phyloP scores from a whole-genome alignment of 2,329 filamentous ascomycete species.

The Arachnopeziza araneosa region DNA sequence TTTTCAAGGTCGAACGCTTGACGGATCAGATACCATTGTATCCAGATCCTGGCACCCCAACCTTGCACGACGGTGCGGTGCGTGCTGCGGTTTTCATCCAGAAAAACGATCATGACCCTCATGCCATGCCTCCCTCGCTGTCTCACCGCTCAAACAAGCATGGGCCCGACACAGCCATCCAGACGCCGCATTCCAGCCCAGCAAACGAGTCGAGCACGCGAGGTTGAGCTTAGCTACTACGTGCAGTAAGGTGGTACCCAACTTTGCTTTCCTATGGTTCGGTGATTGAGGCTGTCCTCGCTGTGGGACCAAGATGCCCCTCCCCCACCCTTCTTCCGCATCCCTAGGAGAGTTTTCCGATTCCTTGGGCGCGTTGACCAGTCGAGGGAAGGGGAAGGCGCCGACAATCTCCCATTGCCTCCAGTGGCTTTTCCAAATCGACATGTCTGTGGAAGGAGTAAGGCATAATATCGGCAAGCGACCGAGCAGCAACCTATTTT shows the following conservation, averaged over 20 bases:
- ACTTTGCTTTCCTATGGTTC: neutral
- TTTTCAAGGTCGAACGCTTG: conserved; percentile 20
- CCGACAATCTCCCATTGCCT: neutral
- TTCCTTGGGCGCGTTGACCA: neutral
- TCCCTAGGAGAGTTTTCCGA: neutral
- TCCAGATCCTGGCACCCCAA: neutral
- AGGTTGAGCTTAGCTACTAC: neutral
- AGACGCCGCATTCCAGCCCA: conserved; percentile 9
- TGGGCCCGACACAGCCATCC: conserved; percentile 5
- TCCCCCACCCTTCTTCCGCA: neutral
- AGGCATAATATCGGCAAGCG: conserved; percentile 28
- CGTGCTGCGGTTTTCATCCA: neutral
- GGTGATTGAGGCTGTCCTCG: neutral
- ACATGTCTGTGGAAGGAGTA: neutral
- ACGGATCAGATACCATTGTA: conserved; percentile 9
- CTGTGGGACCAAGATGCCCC: no score
- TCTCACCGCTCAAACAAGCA: conserved; percentile 31
- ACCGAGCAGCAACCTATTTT: conserved; percentile 11
- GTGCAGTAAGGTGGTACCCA: neutral
- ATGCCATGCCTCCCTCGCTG: conserved; percentile 3
- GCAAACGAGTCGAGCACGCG: conserved; percentile 14
- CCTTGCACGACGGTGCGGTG: neutral
- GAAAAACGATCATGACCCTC: neutral
- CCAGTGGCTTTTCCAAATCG: neutral
- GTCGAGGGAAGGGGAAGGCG: neutral